These are phyloP conservation scores for Capsella rubella DNA, from an alignment of 441 rosid genomes.

Conservation along the genomic window DNA sequence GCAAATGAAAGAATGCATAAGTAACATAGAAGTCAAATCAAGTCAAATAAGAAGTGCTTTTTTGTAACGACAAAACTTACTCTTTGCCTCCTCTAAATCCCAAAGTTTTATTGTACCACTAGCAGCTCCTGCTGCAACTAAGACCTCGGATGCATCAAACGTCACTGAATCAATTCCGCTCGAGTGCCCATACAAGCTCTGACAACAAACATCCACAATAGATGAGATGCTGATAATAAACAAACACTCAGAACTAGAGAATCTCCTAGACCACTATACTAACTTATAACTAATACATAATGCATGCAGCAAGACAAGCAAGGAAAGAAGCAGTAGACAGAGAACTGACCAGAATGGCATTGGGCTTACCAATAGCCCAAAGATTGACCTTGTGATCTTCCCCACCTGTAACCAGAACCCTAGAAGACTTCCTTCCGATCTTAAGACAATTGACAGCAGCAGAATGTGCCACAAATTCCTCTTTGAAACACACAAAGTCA, in stretches of 20 bases:
- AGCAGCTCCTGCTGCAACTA: constrained; percentile 99
- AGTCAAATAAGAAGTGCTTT: constrained; percentile 34
- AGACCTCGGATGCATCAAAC: constrained; percentile 89
- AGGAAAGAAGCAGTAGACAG: background rate
- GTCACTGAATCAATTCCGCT: constrained; percentile 98
- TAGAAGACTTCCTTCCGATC: constrained; percentile 95
- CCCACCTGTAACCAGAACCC: constrained; percentile 96
- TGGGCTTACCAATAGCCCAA: constrained; percentile 99
- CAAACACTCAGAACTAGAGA: constrained; percentile 16
- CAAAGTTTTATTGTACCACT: constrained; percentile 98
- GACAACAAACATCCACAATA: constrained; percentile 42
- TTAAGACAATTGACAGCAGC: constrained; percentile 91
- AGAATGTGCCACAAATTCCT: constrained; percentile 99
- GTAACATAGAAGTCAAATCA: constrained; percentile 66
- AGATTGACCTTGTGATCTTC: constrained; percentile 98
- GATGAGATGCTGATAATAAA: constrained; percentile 14
- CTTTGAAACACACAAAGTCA: constrained; percentile 57
- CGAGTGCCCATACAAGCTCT: constrained; percentile 97
- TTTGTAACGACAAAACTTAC: constrained; percentile 55
- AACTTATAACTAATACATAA: constrained; percentile 1
- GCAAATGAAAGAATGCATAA: constrained; percentile 64
- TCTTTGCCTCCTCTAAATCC: constrained; percentile 98
- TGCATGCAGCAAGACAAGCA: constrained; percentile 9
- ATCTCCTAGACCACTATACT: background rate
- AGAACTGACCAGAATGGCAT: constrained; percentile 83